phyloP scores from a whole-genome alignment of 441 rosid species.

The Adansonia rubrostipa region DNA sequence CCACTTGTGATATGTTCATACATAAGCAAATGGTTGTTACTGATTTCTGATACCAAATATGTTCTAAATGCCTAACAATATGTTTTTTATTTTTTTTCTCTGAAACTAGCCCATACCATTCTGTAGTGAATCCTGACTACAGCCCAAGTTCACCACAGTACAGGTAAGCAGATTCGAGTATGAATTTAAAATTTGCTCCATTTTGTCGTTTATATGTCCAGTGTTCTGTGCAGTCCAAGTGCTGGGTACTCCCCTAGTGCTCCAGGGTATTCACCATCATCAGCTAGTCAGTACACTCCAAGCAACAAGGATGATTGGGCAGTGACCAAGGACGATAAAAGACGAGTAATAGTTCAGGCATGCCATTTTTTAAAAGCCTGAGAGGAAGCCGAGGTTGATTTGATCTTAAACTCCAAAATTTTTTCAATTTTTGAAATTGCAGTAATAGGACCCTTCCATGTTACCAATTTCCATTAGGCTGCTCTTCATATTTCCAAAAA shows the following conservation, averaged over 20 bases:
- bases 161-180: conserved; percentile 46
- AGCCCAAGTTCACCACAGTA: conserved; percentile 85
- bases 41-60: neutral
- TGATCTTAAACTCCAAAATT: neutral
- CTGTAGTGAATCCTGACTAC: conserved; percentile 86
- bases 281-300: conserved; percentile 92
- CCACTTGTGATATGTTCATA: neutral
- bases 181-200: neutral
- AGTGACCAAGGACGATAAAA: conserved; percentile 39
- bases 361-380: neutral
- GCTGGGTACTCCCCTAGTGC: conserved; percentile 96
- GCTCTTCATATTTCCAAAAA: neutral
- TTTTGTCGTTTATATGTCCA: neutral
- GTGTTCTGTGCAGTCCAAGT: conserved; percentile 60
- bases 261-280: conserved; percentile 90
- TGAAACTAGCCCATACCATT: conserved; percentile 72
- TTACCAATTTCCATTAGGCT: neutral
- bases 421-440: neutral
- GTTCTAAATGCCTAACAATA: conserved; percentile 2
- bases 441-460: neutral
- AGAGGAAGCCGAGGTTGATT: conserved; percentile 5
- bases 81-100: conserved; percentile 11
- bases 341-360: conserved; percentile 16
- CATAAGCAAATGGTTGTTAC: neutral
- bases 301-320: conserved; percentile 59